phyloP scores from a whole-genome alignment of 2,329 filamentous ascomycete species.

The Ascochyta clinopodiicola region DNA sequence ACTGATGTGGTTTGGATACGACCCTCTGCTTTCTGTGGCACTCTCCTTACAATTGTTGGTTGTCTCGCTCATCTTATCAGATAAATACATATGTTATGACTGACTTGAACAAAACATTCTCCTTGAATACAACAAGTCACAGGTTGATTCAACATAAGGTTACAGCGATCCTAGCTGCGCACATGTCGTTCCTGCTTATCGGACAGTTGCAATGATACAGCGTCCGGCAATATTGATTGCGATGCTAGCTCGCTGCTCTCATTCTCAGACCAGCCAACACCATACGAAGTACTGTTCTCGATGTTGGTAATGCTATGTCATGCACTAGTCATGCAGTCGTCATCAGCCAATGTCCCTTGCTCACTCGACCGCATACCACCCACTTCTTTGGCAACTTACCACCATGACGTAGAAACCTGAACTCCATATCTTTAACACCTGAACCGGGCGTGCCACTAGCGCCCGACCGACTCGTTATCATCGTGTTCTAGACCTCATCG shows the following conservation, averaged over 20 bases:
- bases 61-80: not conserved
- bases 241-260: no score
- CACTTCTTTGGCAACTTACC: not conserved
- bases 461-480: not conserved
- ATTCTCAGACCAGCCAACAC: no score
- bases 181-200: no score
- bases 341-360: not conserved
- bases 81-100: not conserved
- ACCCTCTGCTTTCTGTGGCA: no score
- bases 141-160: no score
- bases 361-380: not conserved
- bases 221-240: no score
- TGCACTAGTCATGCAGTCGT: slow-evolving; percentile 1
- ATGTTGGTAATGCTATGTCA: not conserved
- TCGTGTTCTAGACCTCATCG: slow-evolving; percentile 6
- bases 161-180: no score
- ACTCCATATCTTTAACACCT: not conserved
- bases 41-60: no score
- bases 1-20: no score
- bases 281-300: no score
- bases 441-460: not conserved
- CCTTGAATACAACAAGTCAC: no score
- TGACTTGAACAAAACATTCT: not conserved
- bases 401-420: not conserved
- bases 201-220: no score